phyloP scores from a whole-genome alignment of 805 yeast species.

The Saccharomycopsis vini region DNA sequence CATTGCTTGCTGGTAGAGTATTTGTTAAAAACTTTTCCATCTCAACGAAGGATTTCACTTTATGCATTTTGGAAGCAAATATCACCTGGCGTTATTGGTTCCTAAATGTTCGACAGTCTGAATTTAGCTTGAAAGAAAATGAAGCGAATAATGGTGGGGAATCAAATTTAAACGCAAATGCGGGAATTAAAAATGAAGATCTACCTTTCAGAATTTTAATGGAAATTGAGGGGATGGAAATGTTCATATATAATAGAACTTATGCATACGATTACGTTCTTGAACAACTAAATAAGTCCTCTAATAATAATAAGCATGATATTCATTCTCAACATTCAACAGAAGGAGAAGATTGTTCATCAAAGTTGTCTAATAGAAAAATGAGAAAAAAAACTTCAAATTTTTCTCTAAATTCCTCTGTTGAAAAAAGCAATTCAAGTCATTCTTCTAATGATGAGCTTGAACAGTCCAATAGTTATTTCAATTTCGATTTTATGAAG shows the following conservation, averaged over 20 bases:
- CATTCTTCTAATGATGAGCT: neutral
- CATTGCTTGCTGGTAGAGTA: constrained; percentile 75
- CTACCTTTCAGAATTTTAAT: constrained; percentile 51
- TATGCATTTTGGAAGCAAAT: constrained; percentile 61
- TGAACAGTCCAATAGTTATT: neutral
- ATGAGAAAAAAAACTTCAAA: no score
- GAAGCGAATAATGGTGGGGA: constrained; percentile 16
- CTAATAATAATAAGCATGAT: neutral
- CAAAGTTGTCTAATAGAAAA: no score
- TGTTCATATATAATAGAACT: constrained; percentile 74
- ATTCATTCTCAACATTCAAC: neutral
- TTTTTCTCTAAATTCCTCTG: no score
- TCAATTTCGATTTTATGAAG: constrained; percentile 15
- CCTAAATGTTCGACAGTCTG: constrained; percentile 29
- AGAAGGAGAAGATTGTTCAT: no score
- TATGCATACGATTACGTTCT: constrained; percentile 63
- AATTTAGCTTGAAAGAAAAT: constrained; percentile 19
- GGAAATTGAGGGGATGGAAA: constrained; percentile 67
- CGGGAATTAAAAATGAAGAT: constrained; percentile 31
- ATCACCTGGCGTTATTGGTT: constrained; percentile 93
- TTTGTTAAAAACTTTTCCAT: constrained; percentile 68
- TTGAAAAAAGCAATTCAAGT: neutral
- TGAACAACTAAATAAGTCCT: constrained; percentile 27
- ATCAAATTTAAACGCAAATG: constrained; percentile 7
- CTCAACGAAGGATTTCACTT: constrained; percentile 63